Evolutionary conservation across 169 alveolate genomes (phyloP).

Genomic region (Eimeria zaria): DNA sequence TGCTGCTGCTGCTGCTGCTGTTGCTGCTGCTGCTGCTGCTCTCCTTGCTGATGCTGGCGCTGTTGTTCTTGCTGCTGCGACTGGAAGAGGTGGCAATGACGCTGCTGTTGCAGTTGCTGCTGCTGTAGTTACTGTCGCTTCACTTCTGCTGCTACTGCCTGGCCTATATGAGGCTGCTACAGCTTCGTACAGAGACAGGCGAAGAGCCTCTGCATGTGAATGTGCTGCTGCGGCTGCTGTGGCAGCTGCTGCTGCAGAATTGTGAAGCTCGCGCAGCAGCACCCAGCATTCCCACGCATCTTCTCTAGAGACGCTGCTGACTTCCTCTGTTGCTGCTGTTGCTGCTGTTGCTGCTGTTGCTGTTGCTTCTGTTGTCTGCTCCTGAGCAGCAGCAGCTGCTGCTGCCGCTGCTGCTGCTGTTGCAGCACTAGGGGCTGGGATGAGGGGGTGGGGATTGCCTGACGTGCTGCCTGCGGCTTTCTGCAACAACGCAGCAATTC

Average conservation of each 20-base stretch:
- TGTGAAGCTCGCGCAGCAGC: slow-evolving; percentile 37
- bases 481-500: slow-evolving; percentile 20
- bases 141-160: not conserved
- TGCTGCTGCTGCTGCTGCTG: not conserved
- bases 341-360: slow-evolving; percentile 42
- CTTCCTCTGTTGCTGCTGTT: slow-evolving; percentile 22
- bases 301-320: not conserved
- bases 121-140: not conserved
- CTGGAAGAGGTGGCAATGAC: not conserved
- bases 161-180: not conserved
- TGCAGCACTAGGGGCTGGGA: slow-evolving; percentile 7
- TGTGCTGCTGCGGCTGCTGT: slow-evolving; percentile 19
- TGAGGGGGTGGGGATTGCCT: not conserved
- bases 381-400: not conserved
- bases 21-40: not conserved
- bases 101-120: not conserved
- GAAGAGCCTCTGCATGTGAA: not conserved
- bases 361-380: too few relatives aligned
- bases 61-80: not conserved
- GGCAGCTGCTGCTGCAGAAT: slow-evolving; percentile 15
- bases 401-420: not conserved
- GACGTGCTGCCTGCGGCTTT: not conserved
- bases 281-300: slow-evolving; percentile 21
- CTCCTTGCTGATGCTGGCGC: not conserved
- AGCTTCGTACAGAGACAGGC: not conserved